Base-by-base conservation (phyloP, 2,329 filamentous ascomycete genomes). In the Akanthomyces lecanii region DNA sequence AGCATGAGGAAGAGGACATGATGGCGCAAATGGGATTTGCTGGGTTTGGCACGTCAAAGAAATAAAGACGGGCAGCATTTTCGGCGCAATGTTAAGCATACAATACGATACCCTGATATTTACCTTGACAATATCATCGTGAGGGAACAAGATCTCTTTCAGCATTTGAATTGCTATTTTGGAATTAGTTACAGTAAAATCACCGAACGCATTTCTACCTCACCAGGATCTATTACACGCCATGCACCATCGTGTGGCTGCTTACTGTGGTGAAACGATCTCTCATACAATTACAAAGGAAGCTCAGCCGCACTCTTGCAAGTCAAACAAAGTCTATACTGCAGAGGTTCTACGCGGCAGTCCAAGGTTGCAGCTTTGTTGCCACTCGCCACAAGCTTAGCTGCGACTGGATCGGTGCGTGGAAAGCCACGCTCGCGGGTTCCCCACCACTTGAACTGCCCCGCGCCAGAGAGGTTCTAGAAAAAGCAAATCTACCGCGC, bases 1-100 rank as follows among this genome's bases (percentile, higher is more conserved):
- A 89, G 75, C 85, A 89, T 73, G 86, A 89, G 63, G 86, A 88
- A 73, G 85, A 89, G 65, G 86, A 89, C 70, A 87, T 89, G 85
- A 84, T 87, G 84, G 85, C 85, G 12, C 81, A 83, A 64, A 86
- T 89, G 83, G 86, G 86, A 0, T 84, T 89, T 66, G 80, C 80
- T 1, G 86, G 85, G 0, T 89, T 89, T 74, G 86, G 86, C 10
- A 78, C 78, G 10, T 82, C 83, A 3, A 84, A 84, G 70, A 85
- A 82, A 74, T 78, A 68, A 47, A 44, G 42, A 54, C 21, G 48
- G 18, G 8, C 12, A 56, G 52, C 60, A 56, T 56, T 42, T 38
- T 40, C 40, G 60, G 52, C 60, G 60, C 52, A 62, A 21, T 51
- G 11, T 30, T 48, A 51, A n/a, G 51, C 42, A 62, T 54, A 47